These are phyloP conservation scores for Cyamopsis tetragonoloba DNA, from an alignment of 306 rosid genomes.

Conservation along the genomic window DNA sequence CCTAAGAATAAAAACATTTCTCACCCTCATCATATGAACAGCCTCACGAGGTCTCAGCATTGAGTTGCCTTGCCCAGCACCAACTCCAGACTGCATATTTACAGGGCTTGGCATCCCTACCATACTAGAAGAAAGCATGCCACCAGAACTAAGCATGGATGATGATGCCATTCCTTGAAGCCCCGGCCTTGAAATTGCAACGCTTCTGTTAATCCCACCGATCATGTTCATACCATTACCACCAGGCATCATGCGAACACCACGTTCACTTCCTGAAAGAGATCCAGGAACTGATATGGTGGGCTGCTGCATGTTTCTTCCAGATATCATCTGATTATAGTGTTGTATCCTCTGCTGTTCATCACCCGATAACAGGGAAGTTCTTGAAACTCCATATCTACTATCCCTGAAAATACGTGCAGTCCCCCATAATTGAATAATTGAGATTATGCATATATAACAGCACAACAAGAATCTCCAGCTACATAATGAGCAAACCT, in stretches of 20 bases:
- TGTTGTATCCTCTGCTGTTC: slow-evolving; percentile 93
- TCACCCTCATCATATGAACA: slow-evolving; percentile 82
- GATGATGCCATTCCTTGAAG: slow-evolving; percentile 77
- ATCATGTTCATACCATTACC: slow-evolving; percentile 84
- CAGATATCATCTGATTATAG: slow-evolving; percentile 67
- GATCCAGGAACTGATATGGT: slow-evolving; percentile 63
- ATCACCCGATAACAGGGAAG: slow-evolving; percentile 67
- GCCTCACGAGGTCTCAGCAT: slow-evolving; percentile 77
- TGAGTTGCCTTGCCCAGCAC: slow-evolving; percentile 75
- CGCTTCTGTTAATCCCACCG: slow-evolving; percentile 76
- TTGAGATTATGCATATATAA: background rate
- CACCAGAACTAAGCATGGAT: slow-evolving; percentile 68
- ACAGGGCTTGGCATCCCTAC: slow-evolving; percentile 76
- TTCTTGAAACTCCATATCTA: slow-evolving; percentile 68
- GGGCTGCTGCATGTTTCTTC: slow-evolving; percentile 72
- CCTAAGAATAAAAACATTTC: slow-evolving; percentile 28
- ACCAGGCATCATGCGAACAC: slow-evolving; percentile 75
- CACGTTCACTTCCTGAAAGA: slow-evolving; percentile 81
- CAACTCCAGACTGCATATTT: slow-evolving; percentile 77
- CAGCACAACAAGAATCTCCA: background rate
- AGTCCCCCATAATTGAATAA: background rate
- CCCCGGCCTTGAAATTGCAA: slow-evolving; percentile 78
- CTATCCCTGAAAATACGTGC: slow-evolving; percentile 52
- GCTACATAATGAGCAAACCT: slow-evolving; percentile 51
- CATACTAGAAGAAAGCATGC: slow-evolving; percentile 77